Percentiles rank a stretch among this genome's conserved stretches.
Conservation (phyloP, 768 basidiomycete species). For the Neoboletus brunneissimus region DNA sequence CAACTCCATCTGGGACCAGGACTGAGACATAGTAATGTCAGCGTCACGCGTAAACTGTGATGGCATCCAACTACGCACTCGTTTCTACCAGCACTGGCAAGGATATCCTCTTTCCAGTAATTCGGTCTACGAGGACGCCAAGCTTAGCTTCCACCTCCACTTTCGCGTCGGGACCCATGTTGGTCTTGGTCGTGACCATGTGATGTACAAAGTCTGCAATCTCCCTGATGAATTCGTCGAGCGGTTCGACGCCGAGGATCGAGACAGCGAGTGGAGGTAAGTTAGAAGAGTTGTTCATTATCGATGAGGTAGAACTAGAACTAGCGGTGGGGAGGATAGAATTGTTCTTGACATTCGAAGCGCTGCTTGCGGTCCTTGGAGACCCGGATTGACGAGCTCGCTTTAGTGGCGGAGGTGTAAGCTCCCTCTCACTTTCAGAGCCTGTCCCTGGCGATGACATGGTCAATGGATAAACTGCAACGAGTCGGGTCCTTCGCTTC, state of each 20-base stretch:
- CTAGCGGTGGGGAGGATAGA: conserved; percentile 6
- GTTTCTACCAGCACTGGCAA: conserved; percentile 81
- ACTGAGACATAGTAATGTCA: conserved; percentile 45
- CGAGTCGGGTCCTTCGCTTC: conserved; percentile 5
- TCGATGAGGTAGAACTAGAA: conserved; percentile 14
- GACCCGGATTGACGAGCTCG: conserved; percentile 37
- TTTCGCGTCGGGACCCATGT: conserved; percentile 43
- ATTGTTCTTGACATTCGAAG: conserved; percentile 23
- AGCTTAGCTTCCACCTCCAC: conserved; percentile 93
- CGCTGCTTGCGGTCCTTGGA: conserved; percentile 22
- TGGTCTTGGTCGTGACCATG: conserved; percentile 57
- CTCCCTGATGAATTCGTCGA: conserved; percentile 91
- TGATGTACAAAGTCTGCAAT: conserved; percentile 87
- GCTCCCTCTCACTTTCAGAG: conserved; percentile 28
- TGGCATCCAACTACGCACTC: conserved; percentile 49
- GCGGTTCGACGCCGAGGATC: conserved; percentile 84
- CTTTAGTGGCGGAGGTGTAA: conserved; percentile 35
- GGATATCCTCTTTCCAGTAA: conserved; percentile 51
- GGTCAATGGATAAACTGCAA: conserved; percentile 11
- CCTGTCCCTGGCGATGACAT: conserved; percentile 30
- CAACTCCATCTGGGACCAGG: conserved; percentile 55
- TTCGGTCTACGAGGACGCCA: conserved; percentile 65
- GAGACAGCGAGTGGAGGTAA: conserved; percentile 71
- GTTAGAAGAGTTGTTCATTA: conserved; percentile 26
- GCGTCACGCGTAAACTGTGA: neutral